These are phyloP conservation scores for Epichloe bromicola DNA, from an alignment of 2,329 filamentous ascomycete species.

Conservation along the genomic window DNA sequence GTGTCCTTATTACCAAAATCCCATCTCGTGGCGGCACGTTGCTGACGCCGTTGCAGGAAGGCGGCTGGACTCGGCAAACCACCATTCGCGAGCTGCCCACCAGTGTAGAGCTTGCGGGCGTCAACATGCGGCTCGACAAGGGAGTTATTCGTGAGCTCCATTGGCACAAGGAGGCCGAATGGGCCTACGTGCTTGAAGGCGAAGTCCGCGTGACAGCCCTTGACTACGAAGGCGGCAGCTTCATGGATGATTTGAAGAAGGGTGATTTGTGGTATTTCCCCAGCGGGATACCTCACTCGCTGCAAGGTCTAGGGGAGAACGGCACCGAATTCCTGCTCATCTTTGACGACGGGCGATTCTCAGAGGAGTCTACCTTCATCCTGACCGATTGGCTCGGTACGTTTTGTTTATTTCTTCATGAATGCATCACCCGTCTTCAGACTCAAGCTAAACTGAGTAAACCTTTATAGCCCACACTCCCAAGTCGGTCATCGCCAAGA, in stretches of 20 bases:
- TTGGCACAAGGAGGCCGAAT: conserved; percentile 72
- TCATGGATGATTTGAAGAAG: conserved; percentile 62
- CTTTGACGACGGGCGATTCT: conserved; percentile 38
- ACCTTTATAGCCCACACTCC: conserved; percentile 49
- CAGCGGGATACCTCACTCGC: conserved; percentile 61
- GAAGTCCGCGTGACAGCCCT: conserved; percentile 59
- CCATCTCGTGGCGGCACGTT: not conserved
- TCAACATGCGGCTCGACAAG: conserved; percentile 64
- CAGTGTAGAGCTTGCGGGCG: conserved; percentile 58
- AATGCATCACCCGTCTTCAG: not conserved
- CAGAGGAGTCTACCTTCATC: conserved; percentile 55
- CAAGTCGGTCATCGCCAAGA: conserved; percentile 58
- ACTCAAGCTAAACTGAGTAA: not conserved
- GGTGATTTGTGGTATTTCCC: conserved; percentile 78
- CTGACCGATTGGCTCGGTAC: conserved; percentile 58
- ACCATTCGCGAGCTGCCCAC: conserved; percentile 51
- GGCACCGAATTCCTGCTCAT: conserved; percentile 39
- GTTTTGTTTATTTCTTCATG: conserved; percentile 15
- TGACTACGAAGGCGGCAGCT: conserved; percentile 62
- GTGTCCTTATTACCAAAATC: not conserved
- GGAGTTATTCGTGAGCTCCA: conserved; percentile 66
- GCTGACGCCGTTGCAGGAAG: conserved; percentile 36
- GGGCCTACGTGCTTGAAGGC: conserved; percentile 63
- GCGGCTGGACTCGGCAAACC: conserved; percentile 65
- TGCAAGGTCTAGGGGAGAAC: conserved; percentile 56